A percentile compares a stretch with the other conserved stretches of the same genome.
Evolutionary conservation across 78 protist species (phyloP).

Genomic region (Dictyostelium brefeldianum): DNA sequence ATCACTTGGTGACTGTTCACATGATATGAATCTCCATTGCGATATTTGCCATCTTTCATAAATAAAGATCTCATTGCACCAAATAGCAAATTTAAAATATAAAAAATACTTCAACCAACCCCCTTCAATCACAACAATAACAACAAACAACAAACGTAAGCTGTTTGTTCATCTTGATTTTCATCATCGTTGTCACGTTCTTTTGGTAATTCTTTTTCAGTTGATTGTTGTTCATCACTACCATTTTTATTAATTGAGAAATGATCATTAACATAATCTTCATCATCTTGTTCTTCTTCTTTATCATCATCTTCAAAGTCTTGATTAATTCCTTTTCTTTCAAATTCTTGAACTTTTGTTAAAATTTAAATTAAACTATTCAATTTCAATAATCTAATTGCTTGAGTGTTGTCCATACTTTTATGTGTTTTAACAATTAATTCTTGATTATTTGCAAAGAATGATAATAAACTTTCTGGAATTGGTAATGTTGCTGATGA

Average conservation of each 20-base stretch:
- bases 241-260: background rate
- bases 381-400: constrained; percentile 24
- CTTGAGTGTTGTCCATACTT: constrained; percentile 27
- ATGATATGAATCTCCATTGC: no score
- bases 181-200: background rate
- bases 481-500: constrained; percentile 44
- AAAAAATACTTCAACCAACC: no score
- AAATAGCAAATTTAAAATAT: no score
- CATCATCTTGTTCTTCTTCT: no score
- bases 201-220: background rate
- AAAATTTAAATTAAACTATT: background rate
- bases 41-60: no score
- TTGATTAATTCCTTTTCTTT: background rate
- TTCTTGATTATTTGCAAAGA: constrained; percentile 14
- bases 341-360: background rate
- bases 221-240: no score
- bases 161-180: no score
- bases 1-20: no score
- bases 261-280: constrained; percentile 14
- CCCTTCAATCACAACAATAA: no score
- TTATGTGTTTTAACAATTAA: background rate
- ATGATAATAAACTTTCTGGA: constrained; percentile 23
- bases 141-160: no score
- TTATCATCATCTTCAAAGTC: background rate
- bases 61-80: no score